A percentile compares a stretch with the other conserved stretches of the same genome.
phyloP scores from a whole-genome alignment of 2,329 filamentous ascomycete species.

The Orbilia quercus region DNA sequence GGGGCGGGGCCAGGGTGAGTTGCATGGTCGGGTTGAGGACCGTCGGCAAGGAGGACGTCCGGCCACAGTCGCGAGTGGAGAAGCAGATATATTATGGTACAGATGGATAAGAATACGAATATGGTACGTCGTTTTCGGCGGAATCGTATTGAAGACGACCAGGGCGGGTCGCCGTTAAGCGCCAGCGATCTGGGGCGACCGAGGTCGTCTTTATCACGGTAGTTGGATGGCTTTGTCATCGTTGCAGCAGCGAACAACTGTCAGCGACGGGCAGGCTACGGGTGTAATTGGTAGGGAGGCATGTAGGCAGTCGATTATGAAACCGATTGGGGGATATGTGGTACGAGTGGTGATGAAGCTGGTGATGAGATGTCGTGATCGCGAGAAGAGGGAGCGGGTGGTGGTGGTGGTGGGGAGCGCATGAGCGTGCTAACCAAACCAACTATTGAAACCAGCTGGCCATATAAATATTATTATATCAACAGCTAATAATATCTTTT shows the following conservation, averaged over 20 bases:
- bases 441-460: no score
- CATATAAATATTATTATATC: neutral
- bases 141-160: slow-evolving; percentile 35
- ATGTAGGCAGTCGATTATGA: slow-evolving; percentile 18
- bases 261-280: slow-evolving; percentile 12
- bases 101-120: slow-evolving; percentile 41
- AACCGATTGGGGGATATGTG: neutral
- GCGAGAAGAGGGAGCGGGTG: neutral
- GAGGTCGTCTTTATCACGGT: slow-evolving; percentile 54
- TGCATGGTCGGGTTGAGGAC: slow-evolving; percentile 3
- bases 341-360: neutral
- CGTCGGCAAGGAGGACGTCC: slow-evolving; percentile 36
- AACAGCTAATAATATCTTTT: no score
- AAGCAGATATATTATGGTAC: slow-evolving; percentile 40
- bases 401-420: neutral
- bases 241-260: slow-evolving; percentile 12
- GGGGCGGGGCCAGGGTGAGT: neutral
- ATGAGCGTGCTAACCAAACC: no score
- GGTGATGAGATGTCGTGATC: neutral
- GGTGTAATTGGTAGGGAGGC: slow-evolving; percentile 15
- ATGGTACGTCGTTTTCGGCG: slow-evolving; percentile 46
- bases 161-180: slow-evolving; percentile 33
- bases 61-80: slow-evolving; percentile 49
- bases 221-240: slow-evolving; percentile 32
- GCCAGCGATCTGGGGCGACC: slow-evolving; percentile 36